Evolutionary conservation across 768 basidiomycete genomes (phyloP), one percentile per base, ranked within the genome.

Genomic region (Russula dissimulans): DNA sequence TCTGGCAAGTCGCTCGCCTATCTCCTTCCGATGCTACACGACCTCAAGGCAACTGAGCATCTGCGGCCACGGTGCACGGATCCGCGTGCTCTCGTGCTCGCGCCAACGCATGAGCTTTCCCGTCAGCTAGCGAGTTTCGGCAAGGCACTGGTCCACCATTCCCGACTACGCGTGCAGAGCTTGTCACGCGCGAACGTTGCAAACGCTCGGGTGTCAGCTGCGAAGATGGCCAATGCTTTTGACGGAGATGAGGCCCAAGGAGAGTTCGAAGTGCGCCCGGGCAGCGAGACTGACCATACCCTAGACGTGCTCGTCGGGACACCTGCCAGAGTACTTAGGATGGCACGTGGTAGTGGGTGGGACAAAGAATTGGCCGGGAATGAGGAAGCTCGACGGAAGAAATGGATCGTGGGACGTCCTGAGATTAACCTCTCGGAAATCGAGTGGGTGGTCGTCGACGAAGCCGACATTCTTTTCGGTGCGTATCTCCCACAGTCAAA

Each of bases 1-100:
- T 92, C 91, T 0, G 93, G 92, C 1, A 95, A 95, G 74, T 92
- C 89, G 2, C 81, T 95, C 32, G 93, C 94, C 1, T 95, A 94
- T 71, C 80, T 95, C 45, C 78, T 95, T 5, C 93, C 93, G 0
- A 71, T 95, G 56, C 77, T 95, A 2, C 88, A 95, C 64, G 74
- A 79, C 63, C 75, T 95, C 69, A 95, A 95, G 70, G 69, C 74
- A 50, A 75, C 80, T 3, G 91, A 95, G 69, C 56, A 75, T 14
- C 56, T 63, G 44, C 59, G 46, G 29, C 26, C 46, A 26, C 65
- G 22, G 14, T 43, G 49, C 29, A 29, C 22, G 15, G 50, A 80
- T 61, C 93, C 93, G 0, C 84, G 91, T 2, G 89, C 86, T 0
- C 74, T 97, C 48, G 76, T 97, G 48, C 79, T 95, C 15, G 87